Conservation (phyloP, 2,329 filamentous ascomycete species). For the Colletotrichum magnum region DNA sequence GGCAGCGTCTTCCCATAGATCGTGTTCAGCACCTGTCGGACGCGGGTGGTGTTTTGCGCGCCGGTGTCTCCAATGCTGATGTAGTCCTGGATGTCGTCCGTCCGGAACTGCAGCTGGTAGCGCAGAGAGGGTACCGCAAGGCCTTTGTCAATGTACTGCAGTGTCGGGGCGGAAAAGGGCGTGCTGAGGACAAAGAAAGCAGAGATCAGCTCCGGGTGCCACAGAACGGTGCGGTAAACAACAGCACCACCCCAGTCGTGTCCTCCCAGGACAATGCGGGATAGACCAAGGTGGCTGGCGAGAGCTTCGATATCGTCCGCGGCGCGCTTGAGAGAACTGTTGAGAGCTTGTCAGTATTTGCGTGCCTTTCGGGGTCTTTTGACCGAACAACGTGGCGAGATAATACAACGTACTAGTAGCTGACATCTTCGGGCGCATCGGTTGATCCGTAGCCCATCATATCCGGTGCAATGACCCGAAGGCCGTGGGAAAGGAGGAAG, state of each 20-base stretch:
- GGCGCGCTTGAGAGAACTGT: constrained; percentile 77
- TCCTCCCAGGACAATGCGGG: constrained; percentile 79
- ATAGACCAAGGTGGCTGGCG: constrained; percentile 63
- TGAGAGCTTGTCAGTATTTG: constrained; percentile 51
- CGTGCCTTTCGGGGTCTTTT: background rate
- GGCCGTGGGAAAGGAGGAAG: constrained; percentile 72
- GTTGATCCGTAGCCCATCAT: constrained; percentile 84
- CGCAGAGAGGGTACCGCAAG: constrained; percentile 76
- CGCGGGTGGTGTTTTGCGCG: constrained; percentile 63
- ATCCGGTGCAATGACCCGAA: constrained; percentile 82
- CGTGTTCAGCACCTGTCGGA: constrained; percentile 75
- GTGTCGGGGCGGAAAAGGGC: constrained; percentile 71
- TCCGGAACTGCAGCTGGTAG: constrained; percentile 82
- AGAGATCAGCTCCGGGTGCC: constrained; percentile 77
- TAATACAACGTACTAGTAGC: constrained; percentile 18
- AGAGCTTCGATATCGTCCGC: constrained; percentile 80
- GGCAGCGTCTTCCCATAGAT: constrained; percentile 75
- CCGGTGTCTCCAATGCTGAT: constrained; percentile 53
- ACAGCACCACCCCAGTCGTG: constrained; percentile 88
- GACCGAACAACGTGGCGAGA: background rate
- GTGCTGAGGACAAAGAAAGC: constrained; percentile 83
- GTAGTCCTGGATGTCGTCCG: constrained; percentile 62
- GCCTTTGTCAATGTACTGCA: constrained; percentile 66
- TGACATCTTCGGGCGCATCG: constrained; percentile 65
- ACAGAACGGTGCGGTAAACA: constrained; percentile 78